Conservation (phyloP, 2,329 filamentous ascomycete genomes). For the Penicillium sp. region DNA sequence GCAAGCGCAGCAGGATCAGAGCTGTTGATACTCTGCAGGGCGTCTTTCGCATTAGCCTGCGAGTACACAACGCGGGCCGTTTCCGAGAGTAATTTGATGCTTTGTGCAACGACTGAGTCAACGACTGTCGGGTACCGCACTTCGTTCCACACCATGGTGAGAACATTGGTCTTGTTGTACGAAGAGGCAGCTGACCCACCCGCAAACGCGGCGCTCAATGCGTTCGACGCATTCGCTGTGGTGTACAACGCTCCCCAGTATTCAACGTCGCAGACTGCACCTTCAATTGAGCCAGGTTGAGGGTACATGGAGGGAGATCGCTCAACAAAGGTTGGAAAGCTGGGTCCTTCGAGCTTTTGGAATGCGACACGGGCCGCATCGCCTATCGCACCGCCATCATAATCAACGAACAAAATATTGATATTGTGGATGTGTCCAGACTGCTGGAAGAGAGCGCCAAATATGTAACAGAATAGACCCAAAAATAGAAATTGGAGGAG, state of each 20-base stretch:
- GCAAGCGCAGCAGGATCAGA: constrained; percentile 35
- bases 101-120: constrained; percentile 35
- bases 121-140: constrained; percentile 45
- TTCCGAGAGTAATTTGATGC: constrained; percentile 35
- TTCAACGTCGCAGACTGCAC: constrained; percentile 35
- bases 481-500: constrained; percentile 41
- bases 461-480: constrained; percentile 38
- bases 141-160: constrained; percentile 49
- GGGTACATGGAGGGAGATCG: constrained; percentile 20
- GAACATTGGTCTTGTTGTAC: constrained; percentile 39
- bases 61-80: constrained; percentile 38
- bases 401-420: constrained; percentile 41
- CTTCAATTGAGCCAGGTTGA: constrained; percentile 18
- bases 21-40: constrained; percentile 24
- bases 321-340: constrained; percentile 36
- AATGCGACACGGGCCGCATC: constrained; percentile 36
- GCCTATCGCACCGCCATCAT: constrained; percentile 40
- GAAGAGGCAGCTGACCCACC: constrained; percentile 32
- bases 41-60: constrained; percentile 33
- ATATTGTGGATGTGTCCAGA: constrained; percentile 35
- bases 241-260: constrained; percentile 41
- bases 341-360: constrained; percentile 23
- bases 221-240: constrained; percentile 38
- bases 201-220: constrained; percentile 38
- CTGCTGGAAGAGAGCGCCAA: constrained; percentile 40